Evolutionary conservation across 192 early-diverging fungal species (phyloP).

Genomic region (Dissophora globulifera): DNA sequence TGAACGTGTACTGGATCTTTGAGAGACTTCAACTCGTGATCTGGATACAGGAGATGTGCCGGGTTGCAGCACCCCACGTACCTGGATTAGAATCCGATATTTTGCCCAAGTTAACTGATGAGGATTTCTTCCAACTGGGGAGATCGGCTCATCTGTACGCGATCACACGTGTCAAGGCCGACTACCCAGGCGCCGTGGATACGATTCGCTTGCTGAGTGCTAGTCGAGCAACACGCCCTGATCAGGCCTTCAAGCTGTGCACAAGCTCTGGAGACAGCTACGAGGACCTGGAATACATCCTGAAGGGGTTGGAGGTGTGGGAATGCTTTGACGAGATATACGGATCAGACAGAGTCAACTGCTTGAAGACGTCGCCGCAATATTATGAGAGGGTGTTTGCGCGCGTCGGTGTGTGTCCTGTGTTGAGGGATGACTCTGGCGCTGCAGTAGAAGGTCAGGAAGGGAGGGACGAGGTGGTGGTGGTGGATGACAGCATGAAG

Average conservation of each 20-base stretch:
- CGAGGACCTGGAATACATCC: slow-evolving; percentile 29
- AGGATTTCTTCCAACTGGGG: slow-evolving; percentile 21
- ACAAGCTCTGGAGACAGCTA: slow-evolving; percentile 35
- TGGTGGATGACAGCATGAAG: slow-evolving; percentile 42
- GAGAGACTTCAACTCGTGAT: slow-evolving; percentile 25
- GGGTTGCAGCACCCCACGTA: slow-evolving; percentile 4
- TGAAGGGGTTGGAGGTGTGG: slow-evolving; percentile 21
- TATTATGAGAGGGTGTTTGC: slow-evolving; percentile 31
- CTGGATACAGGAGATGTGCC: slow-evolving; percentile 46
- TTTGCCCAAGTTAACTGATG: slow-evolving; percentile 13
- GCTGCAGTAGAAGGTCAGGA: not conserved
- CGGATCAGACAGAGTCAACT: slow-evolving; percentile 37
- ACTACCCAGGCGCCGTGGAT: slow-evolving; percentile 34
- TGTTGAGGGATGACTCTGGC: not conserved
- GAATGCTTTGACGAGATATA: slow-evolving; percentile 34
- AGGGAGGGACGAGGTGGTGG: slow-evolving; percentile 24
- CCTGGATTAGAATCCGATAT: slow-evolving; percentile 1
- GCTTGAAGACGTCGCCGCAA: slow-evolving; percentile 23
- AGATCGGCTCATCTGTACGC: slow-evolving; percentile 26
- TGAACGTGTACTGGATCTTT: slow-evolving; percentile 40
- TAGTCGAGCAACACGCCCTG: too few relatives aligned
- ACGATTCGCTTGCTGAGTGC: slow-evolving; percentile 16
- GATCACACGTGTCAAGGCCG: slow-evolving; percentile 32
- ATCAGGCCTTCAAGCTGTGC: slow-evolving; percentile 7
- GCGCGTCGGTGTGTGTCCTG: slow-evolving; percentile 5